These are phyloP conservation scores for Colletotrichum horii DNA, from an alignment of 2,329 filamentous ascomycete genomes.

Conservation along the genomic window DNA sequence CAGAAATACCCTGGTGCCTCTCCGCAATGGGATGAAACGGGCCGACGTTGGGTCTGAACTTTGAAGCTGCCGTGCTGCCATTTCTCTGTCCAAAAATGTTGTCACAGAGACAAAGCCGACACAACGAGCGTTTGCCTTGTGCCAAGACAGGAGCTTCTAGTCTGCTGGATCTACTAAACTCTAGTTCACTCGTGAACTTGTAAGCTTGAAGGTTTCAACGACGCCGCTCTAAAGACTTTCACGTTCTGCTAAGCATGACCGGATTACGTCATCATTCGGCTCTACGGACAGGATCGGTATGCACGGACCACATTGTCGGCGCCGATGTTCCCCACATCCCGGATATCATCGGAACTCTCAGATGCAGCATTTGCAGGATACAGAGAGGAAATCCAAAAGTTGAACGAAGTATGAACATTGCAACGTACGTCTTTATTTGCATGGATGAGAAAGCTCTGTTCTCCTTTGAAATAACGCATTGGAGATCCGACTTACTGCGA, in stretches of 20 bases:
- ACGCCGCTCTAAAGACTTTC: neutral
- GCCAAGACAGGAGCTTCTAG: neutral
- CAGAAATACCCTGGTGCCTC: neutral
- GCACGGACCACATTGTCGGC: neutral
- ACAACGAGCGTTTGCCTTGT: neutral
- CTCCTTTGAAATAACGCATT: accelerated
- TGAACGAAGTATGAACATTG: neutral
- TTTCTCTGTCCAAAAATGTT: neutral
- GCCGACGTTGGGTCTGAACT: neutral
- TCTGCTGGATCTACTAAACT: neutral
- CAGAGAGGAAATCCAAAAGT: neutral
- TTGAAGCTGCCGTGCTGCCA: neutral
- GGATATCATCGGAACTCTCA: neutral
- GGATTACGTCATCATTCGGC: neutral
- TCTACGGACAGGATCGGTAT: neutral
- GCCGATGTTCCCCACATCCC: neutral
- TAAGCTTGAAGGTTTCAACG: neutral
- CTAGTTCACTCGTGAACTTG: neutral
- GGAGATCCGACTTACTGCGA: neutral
- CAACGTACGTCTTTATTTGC: accelerated
- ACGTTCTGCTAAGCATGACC: neutral
- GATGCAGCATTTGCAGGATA: neutral
- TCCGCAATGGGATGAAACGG: neutral
- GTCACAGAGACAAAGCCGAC: neutral
- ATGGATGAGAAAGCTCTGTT: neutral